Evolutionary conservation across 345 rosid species (phyloP).

Genomic region (Trapa bicornis): DNA sequence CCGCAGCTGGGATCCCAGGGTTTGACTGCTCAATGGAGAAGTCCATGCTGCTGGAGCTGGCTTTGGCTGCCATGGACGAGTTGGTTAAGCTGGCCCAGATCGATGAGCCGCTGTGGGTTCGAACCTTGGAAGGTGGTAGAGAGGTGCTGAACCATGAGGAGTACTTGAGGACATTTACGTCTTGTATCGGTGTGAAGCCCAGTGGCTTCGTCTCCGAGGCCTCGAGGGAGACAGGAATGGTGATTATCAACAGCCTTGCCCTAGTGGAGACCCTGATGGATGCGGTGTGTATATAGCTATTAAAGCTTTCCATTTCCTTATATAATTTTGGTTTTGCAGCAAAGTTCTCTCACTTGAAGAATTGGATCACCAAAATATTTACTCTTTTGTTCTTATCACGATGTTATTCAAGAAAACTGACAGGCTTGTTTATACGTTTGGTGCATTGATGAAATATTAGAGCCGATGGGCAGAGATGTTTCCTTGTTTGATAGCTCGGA

Average conservation of each 20-base stretch:
- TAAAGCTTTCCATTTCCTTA: background rate
- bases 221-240: slow-evolving; percentile 82
- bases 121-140: slow-evolving; percentile 46
- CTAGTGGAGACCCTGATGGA: slow-evolving; percentile 88
- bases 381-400: background rate
- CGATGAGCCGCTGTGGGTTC: slow-evolving; percentile 72
- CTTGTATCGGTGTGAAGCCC: slow-evolving; percentile 60
- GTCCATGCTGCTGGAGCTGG: slow-evolving; percentile 68
- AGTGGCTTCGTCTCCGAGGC: slow-evolving; percentile 68
- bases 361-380: background rate
- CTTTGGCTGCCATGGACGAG: slow-evolving; percentile 26
- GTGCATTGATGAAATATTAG: slow-evolving; percentile 14
- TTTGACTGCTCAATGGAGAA: slow-evolving; percentile 45
- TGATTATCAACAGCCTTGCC: slow-evolving; percentile 18
- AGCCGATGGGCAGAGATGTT: slow-evolving; percentile 98
- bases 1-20: slow-evolving; percentile 28
- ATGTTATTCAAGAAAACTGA: background rate
- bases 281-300: slow-evolving; percentile 33
- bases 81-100: slow-evolving; percentile 48
- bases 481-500: slow-evolving; percentile 71
- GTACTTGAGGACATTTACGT: slow-evolving; percentile 39
- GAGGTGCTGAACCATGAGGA: slow-evolving; percentile 59
- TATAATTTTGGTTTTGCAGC: no score
- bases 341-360: background rate
- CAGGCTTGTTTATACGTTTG: background rate